phyloP scores from a whole-genome alignment of 148 eudicot genomes.

The Cornus florida region DNA sequence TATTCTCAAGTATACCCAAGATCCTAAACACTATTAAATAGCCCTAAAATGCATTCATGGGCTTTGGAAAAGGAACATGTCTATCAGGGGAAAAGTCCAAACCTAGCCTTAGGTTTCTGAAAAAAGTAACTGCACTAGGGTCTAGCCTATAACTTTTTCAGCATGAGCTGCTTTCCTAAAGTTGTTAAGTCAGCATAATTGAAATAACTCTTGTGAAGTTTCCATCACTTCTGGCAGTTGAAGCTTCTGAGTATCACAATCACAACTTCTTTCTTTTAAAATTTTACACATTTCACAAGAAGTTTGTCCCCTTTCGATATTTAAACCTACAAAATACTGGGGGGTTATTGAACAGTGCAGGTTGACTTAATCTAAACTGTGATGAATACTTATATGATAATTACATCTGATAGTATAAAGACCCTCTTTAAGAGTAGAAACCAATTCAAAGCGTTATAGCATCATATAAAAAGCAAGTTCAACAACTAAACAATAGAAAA shows the following conservation, averaged over 20 bases:
- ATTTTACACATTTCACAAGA: background rate
- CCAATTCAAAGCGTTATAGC: slow-evolving; percentile 7
- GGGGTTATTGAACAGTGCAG: background rate
- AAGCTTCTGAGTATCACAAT: background rate
- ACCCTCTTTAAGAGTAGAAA: background rate
- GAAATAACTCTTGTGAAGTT: too few species aligned
- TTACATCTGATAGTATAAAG: too few species aligned
- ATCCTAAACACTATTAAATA: background rate
- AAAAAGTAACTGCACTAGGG: too few species aligned
- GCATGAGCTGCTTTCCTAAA: background rate
- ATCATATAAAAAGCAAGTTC: background rate
- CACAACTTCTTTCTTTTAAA: background rate
- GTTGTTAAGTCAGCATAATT: background rate
- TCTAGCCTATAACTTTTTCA: background rate
- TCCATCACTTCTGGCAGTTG: background rate
- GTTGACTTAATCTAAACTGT: background rate
- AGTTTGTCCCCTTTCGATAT: background rate
- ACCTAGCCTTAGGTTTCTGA: background rate
- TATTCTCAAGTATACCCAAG: too few species aligned
- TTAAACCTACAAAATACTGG: background rate
- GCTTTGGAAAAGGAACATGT: background rate
- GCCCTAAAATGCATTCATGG: background rate
- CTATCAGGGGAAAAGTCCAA: background rate
- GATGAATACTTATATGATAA: background rate
- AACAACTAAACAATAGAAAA: background rate